Evolutionary conservation across 305 asterid species (phyloP), one percentile per base, ranked within the genome.

Genomic region (Ajuga reptans): DNA sequence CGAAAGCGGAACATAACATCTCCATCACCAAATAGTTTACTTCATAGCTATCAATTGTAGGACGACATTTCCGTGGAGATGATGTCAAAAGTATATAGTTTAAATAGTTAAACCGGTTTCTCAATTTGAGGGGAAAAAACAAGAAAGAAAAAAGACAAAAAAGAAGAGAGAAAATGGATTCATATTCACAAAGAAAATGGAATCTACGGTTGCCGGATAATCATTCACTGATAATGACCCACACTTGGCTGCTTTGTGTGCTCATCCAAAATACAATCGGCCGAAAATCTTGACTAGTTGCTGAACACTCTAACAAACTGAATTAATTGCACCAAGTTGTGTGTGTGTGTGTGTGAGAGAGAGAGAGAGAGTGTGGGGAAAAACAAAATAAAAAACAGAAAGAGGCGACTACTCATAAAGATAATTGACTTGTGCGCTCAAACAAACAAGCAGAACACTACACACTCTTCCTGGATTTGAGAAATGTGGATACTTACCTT

Each of bases 201-300:
- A 58, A 46, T 69, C 50, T 34, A 31, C 4, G 14, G 14, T 67
- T 57, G 74, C 51, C 74, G 59, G 58, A 34, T 45, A 71, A 18
- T 47, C 8, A 70, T 36, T 16, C 52, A 59, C n/a, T 34, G 64
- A 71, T 51, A 71, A 16, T 27, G 64, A 51, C 64, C 27, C 68
- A 16, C 16, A 6, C 16, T 10, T 21, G 67, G 16, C 2, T 34
- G 24, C 46, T 49, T 34, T 36, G 21, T 16, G 18, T 33, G 31
- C 54, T 6, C 42, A 63, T 43, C n/a, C 9, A 43, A n/a, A 24
- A 43, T 2, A 45, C 15, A n/a, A n/a, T 59, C 31, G 2, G 15
- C 64, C 34, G 33, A 34, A 47, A 29, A 21, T 36, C 27, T 31
- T 11, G 4, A 37, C 39, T 24, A 70, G 52, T 11, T 10, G 47